Conservation (phyloP, 148 eudicot species). For the Polygonum maritimum region DNA sequence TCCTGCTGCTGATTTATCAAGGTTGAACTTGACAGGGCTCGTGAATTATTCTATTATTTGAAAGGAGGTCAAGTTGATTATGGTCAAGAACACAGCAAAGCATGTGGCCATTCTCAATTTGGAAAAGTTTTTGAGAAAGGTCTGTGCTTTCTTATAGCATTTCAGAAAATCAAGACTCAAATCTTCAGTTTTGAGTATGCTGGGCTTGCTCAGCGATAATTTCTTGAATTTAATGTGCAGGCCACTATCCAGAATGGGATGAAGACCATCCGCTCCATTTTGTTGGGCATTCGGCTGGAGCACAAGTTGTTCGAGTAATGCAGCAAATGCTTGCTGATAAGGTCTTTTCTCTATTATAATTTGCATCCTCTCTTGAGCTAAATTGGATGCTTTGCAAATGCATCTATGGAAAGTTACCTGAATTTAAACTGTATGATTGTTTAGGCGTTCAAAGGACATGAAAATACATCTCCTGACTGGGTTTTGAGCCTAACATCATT, state of each 20-base stretch:
- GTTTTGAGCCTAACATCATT: constrained; percentile 78
- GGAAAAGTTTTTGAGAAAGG: constrained; percentile 82
- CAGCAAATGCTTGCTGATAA: constrained; percentile 98
- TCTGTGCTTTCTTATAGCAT: constrained; percentile 10
- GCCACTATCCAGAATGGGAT: constrained; percentile 85
- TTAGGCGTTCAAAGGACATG: constrained; percentile 79
- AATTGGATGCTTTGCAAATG: not conserved
- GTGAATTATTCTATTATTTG: constrained; percentile 92
- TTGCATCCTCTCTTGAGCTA: not conserved
- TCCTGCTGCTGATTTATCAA: not conserved
- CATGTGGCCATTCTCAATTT: constrained; percentile 80
- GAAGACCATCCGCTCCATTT: constrained; percentile 96
- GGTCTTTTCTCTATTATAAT: constrained; percentile 24
- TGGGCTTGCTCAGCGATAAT: not conserved
- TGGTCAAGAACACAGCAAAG: constrained; percentile 91
- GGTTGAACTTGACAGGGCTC: constrained; percentile 42
- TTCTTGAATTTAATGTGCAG: constrained; percentile 19
- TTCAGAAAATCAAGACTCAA: not conserved
- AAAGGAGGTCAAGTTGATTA: constrained; percentile 97
- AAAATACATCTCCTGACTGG: constrained; percentile 70
- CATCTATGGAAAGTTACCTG: not conserved
- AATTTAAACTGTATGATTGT: not conserved
- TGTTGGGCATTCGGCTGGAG: constrained; percentile 98
- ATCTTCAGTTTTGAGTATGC: not conserved
- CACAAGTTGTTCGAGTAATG: constrained; percentile 79